A percentile compares a stretch with the other conserved stretches of the same genome.
These are phyloP conservation scores for Lobosporangium transversale DNA, from an alignment of 192 early-diverging fungal species.

Conservation along the genomic window DNA sequence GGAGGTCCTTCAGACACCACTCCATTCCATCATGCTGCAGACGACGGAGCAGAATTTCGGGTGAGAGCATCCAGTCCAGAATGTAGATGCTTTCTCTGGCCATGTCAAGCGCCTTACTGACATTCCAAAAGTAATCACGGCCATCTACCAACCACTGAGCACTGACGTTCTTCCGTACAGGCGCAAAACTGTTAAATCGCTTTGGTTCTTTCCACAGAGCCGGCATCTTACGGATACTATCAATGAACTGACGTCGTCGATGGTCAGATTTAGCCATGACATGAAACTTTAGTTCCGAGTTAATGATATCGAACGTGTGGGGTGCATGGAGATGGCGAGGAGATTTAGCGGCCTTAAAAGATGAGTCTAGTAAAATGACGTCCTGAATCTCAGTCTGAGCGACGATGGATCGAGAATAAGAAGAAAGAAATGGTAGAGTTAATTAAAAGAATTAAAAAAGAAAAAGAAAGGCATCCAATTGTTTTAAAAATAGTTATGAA, in stretches of 20 bases:
- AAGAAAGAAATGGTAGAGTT: not conserved
- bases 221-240: slow-evolving; percentile 62
- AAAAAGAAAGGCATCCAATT: not conserved
- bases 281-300: slow-evolving; percentile 69
- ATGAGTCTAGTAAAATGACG: slow-evolving; percentile 55
- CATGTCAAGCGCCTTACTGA: slow-evolving; percentile 74
- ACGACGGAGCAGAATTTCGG: slow-evolving; percentile 75
- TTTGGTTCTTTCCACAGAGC: slow-evolving; percentile 66
- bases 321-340: slow-evolving; percentile 32
- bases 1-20: slow-evolving; percentile 76
- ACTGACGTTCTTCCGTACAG: slow-evolving; percentile 67
- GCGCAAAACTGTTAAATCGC: slow-evolving; percentile 80
- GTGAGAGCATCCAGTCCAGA: slow-evolving; percentile 81
- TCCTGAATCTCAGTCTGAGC: slow-evolving; percentile 58
- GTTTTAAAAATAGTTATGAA: not conserved
- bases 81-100: slow-evolving; percentile 77
- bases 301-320: slow-evolving; percentile 65
- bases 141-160: slow-evolving; percentile 82
- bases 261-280: slow-evolving; percentile 71
- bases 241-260: slow-evolving; percentile 68
- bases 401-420: too few relatives aligned
- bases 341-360: slow-evolving; percentile 48
- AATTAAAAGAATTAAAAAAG: not conserved
- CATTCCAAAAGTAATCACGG: slow-evolving; percentile 76
- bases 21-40: slow-evolving; percentile 71